Base-by-base conservation (phyloP, 108 stramenopile species). In the Nannochloropsis gaditana region DNA sequence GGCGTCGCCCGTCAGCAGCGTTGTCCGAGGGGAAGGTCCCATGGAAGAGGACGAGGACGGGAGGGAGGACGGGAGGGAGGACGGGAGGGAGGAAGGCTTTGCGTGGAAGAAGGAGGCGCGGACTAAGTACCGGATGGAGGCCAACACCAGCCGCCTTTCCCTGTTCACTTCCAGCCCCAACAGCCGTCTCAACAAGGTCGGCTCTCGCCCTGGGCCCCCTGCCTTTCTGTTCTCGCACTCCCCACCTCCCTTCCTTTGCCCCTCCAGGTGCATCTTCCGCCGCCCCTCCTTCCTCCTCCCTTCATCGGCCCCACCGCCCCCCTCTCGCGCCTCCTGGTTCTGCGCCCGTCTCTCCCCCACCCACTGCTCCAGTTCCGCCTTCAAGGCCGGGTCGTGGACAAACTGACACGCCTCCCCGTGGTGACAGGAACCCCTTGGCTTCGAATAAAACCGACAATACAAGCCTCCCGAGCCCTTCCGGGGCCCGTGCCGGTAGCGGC, bases 311-410 rank as follows among this genome's bases (percentile, higher is more conserved):
- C 5, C 59, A 73, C 4, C 59, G 15, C 8, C 59, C 2, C 19
- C 59, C 59, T 73, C 59, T n/a, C 59, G 15, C 59, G 15, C 59
- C 59, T 50, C 47, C 47, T 50, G 10, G 11, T 73, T 73, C 59
- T 73, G 59, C 59, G 59, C 59, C 59, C 59, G 15, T n/a, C 59
- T 73, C n/a, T 73, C 59, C 59, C 15, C 59, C 59, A 73, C 59
- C 59, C 59, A 73, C 2, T n/a, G 59, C n/a, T 73, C 59, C 59
- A 73, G n/a, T n/a, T 73, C 59, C 59, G 15, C 59, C 59, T 73
- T 73, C 59, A 73, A 73, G 59, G 59, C 4, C 59, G 4, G 59
- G n/a, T 73, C 59, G 6, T 73, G 59, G 2, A 73, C 59, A n/a
- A 73, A 73, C 59, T 73, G 59, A n/a, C 59, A 73, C 19, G 19